These are phyloP conservation scores for Stereocaulon alpinum DNA, from an alignment of 495 filamentous ascomycete genomes.

Conservation along the genomic window DNA sequence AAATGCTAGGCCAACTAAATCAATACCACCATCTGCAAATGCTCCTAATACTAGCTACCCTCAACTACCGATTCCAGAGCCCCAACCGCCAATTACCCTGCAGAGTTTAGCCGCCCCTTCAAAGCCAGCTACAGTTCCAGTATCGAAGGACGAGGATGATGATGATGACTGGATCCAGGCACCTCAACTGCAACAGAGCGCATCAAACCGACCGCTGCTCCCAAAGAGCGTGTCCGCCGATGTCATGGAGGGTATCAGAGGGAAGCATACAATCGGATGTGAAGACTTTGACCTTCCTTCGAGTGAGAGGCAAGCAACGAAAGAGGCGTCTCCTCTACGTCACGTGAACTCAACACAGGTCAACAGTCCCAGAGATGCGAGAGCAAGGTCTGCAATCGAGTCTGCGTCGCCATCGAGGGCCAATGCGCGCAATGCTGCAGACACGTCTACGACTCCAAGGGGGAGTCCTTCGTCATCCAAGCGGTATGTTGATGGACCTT, in stretches of 20 bases:
- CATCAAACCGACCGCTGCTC: conserved; percentile 33
- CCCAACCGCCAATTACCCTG: conserved; percentile 21
- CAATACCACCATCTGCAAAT: conserved; percentile 44
- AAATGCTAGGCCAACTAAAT: conserved; percentile 58
- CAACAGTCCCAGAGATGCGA: not conserved
- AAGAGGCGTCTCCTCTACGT: conserved; percentile 5
- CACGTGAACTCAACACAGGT: not conserved
- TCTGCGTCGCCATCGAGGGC: conserved; percentile 6
- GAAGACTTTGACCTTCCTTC: conserved; percentile 28
- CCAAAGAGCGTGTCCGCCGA: conserved; percentile 49
- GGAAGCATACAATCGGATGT: conserved; percentile 33
- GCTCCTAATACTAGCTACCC: conserved; percentile 43
- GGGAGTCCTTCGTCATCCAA: conserved; percentile 53
- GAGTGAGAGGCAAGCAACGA: conserved; percentile 5
- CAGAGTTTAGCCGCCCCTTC: conserved; percentile 23
- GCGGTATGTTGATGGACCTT: conserved; percentile 59
- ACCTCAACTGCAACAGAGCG: conserved; percentile 32
- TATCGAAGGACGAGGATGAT: conserved; percentile 43
- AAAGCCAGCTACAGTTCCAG: conserved; percentile 14
- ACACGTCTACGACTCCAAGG: conserved; percentile 49
- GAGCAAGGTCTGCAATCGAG: not conserved
- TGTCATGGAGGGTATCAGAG: conserved; percentile 45
- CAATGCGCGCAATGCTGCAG: not conserved
- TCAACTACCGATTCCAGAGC: conserved; percentile 39
- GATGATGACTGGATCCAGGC: conserved; percentile 82